These are phyloP conservation scores for Xylaria flabelliformis DNA, from an alignment of 495 filamentous ascomycete species.

Conservation along the genomic window DNA sequence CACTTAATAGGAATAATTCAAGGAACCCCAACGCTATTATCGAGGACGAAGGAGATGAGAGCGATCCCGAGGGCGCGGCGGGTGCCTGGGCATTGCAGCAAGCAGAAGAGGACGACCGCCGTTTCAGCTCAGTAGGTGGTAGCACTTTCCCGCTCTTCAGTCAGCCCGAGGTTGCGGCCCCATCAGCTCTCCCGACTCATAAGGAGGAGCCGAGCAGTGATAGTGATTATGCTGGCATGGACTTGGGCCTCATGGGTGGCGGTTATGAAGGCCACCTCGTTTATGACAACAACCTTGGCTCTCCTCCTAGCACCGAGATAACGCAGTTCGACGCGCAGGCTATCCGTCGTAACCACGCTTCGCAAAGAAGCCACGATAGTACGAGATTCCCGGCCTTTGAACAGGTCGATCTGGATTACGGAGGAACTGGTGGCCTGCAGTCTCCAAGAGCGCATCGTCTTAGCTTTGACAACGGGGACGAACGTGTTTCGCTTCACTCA, in stretches of 20 bases:
- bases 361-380: conserved; percentile 47
- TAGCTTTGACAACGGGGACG: conserved; percentile 95
- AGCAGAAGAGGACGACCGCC: conserved; percentile 84
- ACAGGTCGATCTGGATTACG: conserved; percentile 67
- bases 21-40: conserved; percentile 40
- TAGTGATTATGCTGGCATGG: conserved; percentile 73
- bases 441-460: conserved; percentile 72
- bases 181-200: conserved; percentile 37
- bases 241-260: conserved; percentile 75
- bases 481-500: conserved; percentile 62
- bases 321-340: conserved; percentile 41
- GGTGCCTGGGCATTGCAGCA: conserved; percentile 83
- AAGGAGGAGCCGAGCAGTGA: conserved; percentile 66
- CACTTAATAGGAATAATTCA: conserved; percentile 50
- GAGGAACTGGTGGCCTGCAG: conserved; percentile 83
- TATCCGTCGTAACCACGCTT: conserved; percentile 41
- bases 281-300: conserved; percentile 68
- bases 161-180: conserved; percentile 50
- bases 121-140: conserved; percentile 52
- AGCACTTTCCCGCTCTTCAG: conserved; percentile 37
- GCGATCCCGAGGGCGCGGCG: conserved; percentile 88
- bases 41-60: conserved; percentile 65
- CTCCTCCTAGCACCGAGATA: conserved; percentile 42
- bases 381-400: conserved; percentile 48
- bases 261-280: conserved; percentile 75